Evolutionary conservation across 345 rosid species (phyloP), one percentile per base, ranked within the genome.

Genomic region (Populus deltoides): DNA sequence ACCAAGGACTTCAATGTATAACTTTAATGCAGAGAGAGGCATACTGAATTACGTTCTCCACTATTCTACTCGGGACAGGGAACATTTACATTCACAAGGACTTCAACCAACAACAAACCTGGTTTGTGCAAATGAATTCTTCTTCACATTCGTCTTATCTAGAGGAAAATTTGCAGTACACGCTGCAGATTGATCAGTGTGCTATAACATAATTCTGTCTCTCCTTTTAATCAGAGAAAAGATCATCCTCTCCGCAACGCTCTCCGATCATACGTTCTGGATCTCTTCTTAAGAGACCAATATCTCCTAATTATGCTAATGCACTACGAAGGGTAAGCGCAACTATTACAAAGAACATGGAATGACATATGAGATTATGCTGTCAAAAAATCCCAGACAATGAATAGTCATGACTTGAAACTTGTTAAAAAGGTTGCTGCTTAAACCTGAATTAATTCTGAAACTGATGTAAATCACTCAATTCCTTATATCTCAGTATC

Each of bases 201-300:
- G 51, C 51, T 4, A 13, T 47, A 13, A 47, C 51, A n/a, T 57
- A 0, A 57, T 74, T 55, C 51, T n/a, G 38, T 65, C 66, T 67
- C 25, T 65, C 25, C 41, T 55, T 18, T 38, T 22, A 22, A 72
- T 33, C 84, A 94, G 97, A 78, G 78, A 88, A 83, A 81, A 77
- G 82, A 80, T 22, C 90, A 53, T 55, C 80, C 43, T 89, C 98
- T 75, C 94, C 94, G 6, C 79, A 78, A 57, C 86, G 81, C 4
- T 85, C 83, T 78, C 87, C 89, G 35, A 81, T 89, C 73, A 66
- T 80, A 18, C 86, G 81, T 45, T 82, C 89, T 4, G 88, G 87
- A 51, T 89, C 96, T 73, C 68, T 82, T 76, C 81, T 84, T 9
- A 86, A 79, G 76, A 86, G 93, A 81, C 84, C 91, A 77, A 75